phyloP scores from a whole-genome alignment of 2,329 filamentous ascomycete genomes.

The Fusarium temperatum region DNA sequence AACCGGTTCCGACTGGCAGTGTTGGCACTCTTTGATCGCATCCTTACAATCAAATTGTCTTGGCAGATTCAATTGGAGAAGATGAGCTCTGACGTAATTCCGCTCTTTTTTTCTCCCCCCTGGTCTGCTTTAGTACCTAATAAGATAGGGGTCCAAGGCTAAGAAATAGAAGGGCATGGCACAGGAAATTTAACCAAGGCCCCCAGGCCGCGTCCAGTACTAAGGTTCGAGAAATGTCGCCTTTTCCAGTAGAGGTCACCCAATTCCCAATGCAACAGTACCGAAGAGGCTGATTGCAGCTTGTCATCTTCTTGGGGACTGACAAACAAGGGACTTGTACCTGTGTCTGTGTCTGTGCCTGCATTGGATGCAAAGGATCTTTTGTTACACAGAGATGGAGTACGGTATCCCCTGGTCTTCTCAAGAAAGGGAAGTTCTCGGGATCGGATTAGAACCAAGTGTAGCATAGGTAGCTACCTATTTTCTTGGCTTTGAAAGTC shows the following conservation, averaged over 20 bases:
- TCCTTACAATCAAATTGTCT: constrained; percentile 5
- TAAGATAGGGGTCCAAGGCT: constrained; percentile 16
- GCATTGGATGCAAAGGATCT: constrained; percentile 25
- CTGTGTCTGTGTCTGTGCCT: background rate
- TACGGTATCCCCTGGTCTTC: background rate
- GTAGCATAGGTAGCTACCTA: background rate
- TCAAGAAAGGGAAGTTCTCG: background rate
- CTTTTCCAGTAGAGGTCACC: background rate
- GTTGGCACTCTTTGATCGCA: background rate
- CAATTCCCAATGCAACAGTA: constrained; percentile 6
- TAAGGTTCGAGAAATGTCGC: background rate
- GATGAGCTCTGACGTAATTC: constrained; percentile 31
- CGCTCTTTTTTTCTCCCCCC: background rate
- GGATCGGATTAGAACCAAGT: constrained; percentile 4
- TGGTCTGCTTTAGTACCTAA: background rate
- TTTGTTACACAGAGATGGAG: constrained; percentile 24
- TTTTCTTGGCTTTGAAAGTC: constrained; percentile 5
- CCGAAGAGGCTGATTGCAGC: constrained; percentile 25
- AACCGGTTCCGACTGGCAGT: background rate
- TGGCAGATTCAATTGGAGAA: background rate
- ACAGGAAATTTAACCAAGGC: background rate
- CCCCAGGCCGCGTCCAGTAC: background rate
- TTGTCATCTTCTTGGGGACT: constrained; percentile 12
- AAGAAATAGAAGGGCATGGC: background rate
- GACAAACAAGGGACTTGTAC: background rate